Percentiles rank a stretch among this genome's conserved stretches.
Evolutionary conservation across 129 eudicot genomes (phyloP).

Genomic region (Saussurea involucrata): DNA sequence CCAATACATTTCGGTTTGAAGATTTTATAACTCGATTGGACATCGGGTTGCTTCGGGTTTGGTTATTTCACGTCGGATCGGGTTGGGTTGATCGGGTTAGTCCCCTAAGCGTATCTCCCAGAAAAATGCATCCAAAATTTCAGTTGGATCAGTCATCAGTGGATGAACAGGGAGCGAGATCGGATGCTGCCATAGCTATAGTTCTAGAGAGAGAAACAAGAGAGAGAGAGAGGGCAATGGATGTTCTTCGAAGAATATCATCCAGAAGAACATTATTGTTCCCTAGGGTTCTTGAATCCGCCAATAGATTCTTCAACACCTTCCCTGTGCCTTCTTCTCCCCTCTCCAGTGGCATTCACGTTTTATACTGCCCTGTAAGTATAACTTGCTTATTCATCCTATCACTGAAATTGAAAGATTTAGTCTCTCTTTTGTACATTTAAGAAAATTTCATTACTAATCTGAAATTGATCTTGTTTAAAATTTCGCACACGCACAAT

Average conservation of each 20-base stretch:
- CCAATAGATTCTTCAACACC: slow-evolving; percentile 49
- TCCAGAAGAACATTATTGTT: slow-evolving; percentile 8
- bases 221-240: slow-evolving; percentile 28
- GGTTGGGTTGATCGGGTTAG: too few species aligned
- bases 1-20: too few species aligned
- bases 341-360: slow-evolving; percentile 80
- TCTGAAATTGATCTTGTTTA: neutral
- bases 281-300: slow-evolving; percentile 27
- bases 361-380: slow-evolving; percentile 83
- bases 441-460: neutral
- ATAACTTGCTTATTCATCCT: neutral
- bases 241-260: slow-evolving; percentile 35
- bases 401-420: neutral
- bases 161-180: slow-evolving; percentile 10
- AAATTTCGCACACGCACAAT: neutral
- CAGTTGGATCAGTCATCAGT: slow-evolving; percentile 1
- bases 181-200: neutral
- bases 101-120: too few species aligned
- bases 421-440: neutral
- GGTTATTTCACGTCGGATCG: too few species aligned
- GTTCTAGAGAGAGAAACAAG: neutral
- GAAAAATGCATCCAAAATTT: neutral
- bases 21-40: too few species aligned
- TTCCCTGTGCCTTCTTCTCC: slow-evolving; percentile 36
- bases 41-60: too few species aligned